Base-by-base conservation (phyloP, 441 rosid species). In the Oxalis stricta region DNA sequence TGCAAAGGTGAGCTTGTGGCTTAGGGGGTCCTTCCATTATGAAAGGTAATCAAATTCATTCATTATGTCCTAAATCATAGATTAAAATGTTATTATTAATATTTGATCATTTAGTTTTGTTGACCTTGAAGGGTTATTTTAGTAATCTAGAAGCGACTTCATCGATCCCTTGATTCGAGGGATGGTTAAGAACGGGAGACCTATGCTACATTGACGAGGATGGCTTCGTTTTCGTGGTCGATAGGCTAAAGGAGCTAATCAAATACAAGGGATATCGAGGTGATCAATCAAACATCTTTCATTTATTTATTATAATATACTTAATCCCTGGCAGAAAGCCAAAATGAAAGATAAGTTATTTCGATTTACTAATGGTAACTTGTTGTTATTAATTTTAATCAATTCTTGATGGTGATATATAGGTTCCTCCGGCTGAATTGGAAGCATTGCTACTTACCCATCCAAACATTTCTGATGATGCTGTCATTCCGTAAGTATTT, bases 231-330 rank as follows among this genome's bases (percentile, higher is more conserved):
- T 85, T 80, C 19, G 70, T 85, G 40, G 96, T 85, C 6, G 98
- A 89, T 59, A 68, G 96, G 60, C 55, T 89, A 55, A 89, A 89
- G 66, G 98, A 89, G 70, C 72, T 89, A 46, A 89, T 85, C 41
- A 89, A 85, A 52, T 89, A 85, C 65, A 89, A 86, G 48, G 98
- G 98, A 22, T 86, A 91, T 66, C 95, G n/a, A 85, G 87, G 98
- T 91, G 32, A n/a, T n/a, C n/a, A 55, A 9, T 18, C 20, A 7
- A 15, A 15, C 6, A 7, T 44, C 14, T 18, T 12, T 15, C 17
- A 9, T 37, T 2, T 22, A 18, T n/a, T n/a, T n/a, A n/a, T n/a
- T n/a, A n/a, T n/a, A n/a, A n/a, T n/a, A n/a, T n/a, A n/a, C n/a
- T n/a, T n/a, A n/a, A n/a, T n/a, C n/a, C n/a, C n/a, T n/a, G n/a